These are phyloP conservation scores for Pluteus cervinus DNA, from an alignment of 768 basidiomycete species.

Conservation along the genomic window DNA sequence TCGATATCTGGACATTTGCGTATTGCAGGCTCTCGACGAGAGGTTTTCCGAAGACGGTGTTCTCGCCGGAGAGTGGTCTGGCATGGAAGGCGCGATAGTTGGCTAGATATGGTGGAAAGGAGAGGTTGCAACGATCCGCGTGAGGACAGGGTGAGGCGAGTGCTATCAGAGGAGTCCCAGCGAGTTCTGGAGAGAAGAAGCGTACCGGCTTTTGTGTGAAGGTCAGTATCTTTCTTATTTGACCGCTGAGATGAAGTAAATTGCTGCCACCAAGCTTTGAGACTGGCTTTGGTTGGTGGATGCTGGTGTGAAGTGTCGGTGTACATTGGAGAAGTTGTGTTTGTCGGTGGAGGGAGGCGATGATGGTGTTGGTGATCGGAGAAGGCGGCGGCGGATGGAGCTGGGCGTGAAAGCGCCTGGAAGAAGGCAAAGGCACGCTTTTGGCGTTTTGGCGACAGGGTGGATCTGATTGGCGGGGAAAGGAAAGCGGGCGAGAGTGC, in stretches of 20 bases:
- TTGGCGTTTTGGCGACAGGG: too few species aligned
- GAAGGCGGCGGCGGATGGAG: not conserved
- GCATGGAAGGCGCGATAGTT: constrained; percentile 24
- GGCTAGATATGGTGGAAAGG: constrained; percentile 4
- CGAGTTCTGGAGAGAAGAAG: too few species aligned
- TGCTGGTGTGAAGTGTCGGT: constrained; percentile 5
- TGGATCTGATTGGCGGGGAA: too few species aligned
- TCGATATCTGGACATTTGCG: constrained; percentile 92
- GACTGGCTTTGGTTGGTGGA: constrained; percentile 46
- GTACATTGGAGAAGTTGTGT: too few species aligned
- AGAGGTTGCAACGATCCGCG: constrained; percentile 1
- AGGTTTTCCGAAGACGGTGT: constrained; percentile 83
- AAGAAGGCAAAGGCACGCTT: too few species aligned
- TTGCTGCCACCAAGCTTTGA: constrained; percentile 81
- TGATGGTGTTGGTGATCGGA: not conserved
- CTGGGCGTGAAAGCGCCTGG: too few species aligned
- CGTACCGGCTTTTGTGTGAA: constrained; percentile 30
- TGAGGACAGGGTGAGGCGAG: too few species aligned
- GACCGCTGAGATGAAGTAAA: constrained; percentile 60
- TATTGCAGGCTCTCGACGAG: constrained; percentile 79
- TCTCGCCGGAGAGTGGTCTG: too few species aligned
- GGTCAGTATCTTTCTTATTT: constrained; percentile 49
- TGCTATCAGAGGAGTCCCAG: too few species aligned
- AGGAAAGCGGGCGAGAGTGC: too few species aligned
- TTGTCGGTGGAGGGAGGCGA: not conserved